Conservation (phyloP, 2,329 filamentous ascomycete species). For the Bipolaris victoriae region DNA sequence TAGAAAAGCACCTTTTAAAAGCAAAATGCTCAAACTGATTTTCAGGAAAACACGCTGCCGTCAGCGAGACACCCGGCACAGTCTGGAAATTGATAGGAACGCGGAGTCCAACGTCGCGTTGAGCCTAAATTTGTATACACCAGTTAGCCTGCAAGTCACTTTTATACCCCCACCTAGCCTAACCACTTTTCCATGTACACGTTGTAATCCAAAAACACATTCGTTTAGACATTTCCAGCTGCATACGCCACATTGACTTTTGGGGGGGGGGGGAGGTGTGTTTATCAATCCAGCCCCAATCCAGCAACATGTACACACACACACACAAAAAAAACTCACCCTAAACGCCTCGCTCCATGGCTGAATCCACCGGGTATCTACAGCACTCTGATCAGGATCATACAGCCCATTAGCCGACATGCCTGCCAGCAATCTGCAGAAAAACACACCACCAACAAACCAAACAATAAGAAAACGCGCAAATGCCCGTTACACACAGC, state of each 20-base stretch:
- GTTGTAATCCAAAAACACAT: not conserved
- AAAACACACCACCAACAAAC: conserved; percentile 5
- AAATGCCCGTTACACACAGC: conserved; percentile 11
- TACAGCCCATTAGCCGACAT: conserved; percentile 41
- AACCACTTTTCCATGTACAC: not conserved
- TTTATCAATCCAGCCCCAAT: not conserved
- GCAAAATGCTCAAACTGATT: conserved; percentile 60
- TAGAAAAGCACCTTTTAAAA: conserved; percentile 64
- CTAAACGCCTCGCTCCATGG: conserved; percentile 44
- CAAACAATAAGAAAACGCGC: not conserved
- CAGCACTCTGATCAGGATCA: conserved; percentile 37
- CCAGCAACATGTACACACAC: no score
- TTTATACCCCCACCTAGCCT: no score
- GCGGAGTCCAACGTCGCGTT: conserved; percentile 64
- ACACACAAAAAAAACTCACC: conserved; percentile 25
- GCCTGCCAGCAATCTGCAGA: conserved; percentile 11
- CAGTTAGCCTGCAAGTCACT: conserved; percentile 15
- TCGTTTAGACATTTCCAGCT: not conserved
- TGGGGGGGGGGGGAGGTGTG: not conserved
- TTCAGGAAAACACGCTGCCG: conserved; percentile 64
- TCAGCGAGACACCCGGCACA: conserved; percentile 62
- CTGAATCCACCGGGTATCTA: conserved; percentile 34
- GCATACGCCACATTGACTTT: not conserved
- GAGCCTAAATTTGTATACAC: conserved; percentile 55
- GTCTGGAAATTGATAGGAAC: conserved; percentile 69